These are phyloP conservation scores for Taphrina populina DNA, from an alignment of 1,139 yeast genomes.

Conservation along the genomic window DNA sequence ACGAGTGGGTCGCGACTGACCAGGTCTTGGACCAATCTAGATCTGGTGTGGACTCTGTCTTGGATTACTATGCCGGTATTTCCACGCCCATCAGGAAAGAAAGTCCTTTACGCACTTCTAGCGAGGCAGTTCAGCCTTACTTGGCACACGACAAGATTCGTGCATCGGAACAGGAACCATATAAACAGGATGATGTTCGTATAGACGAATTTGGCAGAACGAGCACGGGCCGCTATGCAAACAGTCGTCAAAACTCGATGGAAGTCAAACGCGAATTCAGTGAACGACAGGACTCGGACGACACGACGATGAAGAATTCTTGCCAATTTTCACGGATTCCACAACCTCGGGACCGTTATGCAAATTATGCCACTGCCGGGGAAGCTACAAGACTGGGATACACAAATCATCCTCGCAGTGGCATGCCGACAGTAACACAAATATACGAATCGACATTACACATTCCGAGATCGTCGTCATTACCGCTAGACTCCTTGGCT, in stretches of 20 bases:
- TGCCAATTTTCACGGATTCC: neutral
- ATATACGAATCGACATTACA: neutral
- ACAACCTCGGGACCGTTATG: neutral
- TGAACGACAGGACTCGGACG: neutral
- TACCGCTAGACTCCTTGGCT: constrained; percentile 2
- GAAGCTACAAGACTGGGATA: constrained; percentile 2
- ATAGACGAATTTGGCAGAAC: constrained; percentile 4
- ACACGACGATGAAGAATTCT: neutral
- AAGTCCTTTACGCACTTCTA: neutral
- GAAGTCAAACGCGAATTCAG: neutral
- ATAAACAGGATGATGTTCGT: neutral
- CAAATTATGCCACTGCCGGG: constrained; percentile 1
- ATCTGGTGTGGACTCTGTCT: too few relatives aligned
- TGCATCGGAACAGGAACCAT: too few relatives aligned
- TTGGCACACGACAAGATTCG: too few relatives aligned
- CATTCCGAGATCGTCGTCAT: constrained; percentile 5
- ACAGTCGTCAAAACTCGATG: neutral
- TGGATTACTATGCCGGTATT: constrained; percentile 8
- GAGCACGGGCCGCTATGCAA: too few relatives aligned
- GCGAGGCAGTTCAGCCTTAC: neutral
- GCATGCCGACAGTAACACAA: neutral
- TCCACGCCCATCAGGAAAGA: neutral
- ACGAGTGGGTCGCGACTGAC: too few relatives aligned
- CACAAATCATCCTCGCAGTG: too few relatives aligned
- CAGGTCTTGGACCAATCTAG: too few relatives aligned